Evolutionary conservation across 495 filamentous ascomycete genomes (phyloP).

Genomic region (Talaromyces borbonicus): DNA sequence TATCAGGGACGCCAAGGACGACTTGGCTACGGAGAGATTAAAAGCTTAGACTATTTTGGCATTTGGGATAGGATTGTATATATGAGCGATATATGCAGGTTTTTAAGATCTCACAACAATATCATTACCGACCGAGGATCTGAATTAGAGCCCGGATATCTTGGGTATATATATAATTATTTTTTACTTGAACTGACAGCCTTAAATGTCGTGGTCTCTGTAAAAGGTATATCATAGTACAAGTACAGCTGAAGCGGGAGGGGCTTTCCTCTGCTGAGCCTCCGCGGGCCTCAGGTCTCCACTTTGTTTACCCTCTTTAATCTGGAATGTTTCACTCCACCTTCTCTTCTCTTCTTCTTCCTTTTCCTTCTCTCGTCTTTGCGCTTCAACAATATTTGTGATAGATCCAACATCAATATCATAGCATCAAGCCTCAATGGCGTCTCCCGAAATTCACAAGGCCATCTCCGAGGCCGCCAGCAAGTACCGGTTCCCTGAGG

Average conservation of each 20-base stretch:
- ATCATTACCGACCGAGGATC: too few species aligned
- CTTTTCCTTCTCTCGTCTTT: constrained; percentile 1
- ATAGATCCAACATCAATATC: neutral
- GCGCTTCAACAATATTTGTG: neutral
- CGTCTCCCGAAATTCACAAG: constrained; percentile 34
- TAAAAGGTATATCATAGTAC: too few species aligned
- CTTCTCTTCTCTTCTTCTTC: neutral
- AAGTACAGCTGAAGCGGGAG: too few species aligned
- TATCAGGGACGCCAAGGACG: constrained; percentile 67
- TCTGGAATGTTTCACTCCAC: constrained; percentile 3
- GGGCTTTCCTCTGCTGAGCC: neutral
- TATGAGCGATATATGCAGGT: neutral
- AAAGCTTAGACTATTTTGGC: constrained; percentile 27
- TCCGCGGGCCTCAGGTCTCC: constrained; percentile 2
- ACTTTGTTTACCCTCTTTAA: constrained; percentile 1
- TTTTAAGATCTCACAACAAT: neutral
- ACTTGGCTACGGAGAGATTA: constrained; percentile 46
- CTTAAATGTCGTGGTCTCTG: too few species aligned
- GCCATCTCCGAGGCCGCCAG: constrained; percentile 34
- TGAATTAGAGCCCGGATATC: too few species aligned
- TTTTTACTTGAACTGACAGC: too few species aligned
- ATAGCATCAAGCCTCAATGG: constrained; percentile 27
- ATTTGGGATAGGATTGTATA: neutral
- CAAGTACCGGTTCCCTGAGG: constrained; percentile 55
- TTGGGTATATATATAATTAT: too few species aligned